Evolutionary conservation across 768 basidiomycete genomes (phyloP).

Genomic region (Pleurotus tuoliensis): DNA sequence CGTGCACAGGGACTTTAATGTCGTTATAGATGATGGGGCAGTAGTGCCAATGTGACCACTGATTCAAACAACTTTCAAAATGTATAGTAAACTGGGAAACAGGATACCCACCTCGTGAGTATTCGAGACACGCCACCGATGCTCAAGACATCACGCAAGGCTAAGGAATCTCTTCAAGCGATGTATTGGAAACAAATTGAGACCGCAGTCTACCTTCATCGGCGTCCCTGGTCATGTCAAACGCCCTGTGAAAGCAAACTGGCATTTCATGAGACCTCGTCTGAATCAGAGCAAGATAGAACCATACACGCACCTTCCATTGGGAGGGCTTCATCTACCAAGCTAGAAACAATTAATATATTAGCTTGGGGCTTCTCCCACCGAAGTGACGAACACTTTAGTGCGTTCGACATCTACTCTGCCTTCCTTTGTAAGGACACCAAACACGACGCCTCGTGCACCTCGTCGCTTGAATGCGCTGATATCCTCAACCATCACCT

Average conservation of each 20-base stretch:
- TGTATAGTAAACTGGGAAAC: background rate
- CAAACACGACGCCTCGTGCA: constrained; percentile 66
- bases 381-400: constrained; percentile 36
- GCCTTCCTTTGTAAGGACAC: constrained; percentile 53
- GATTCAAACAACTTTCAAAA: constrained; percentile 4
- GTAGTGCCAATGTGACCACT: constrained; percentile 49
- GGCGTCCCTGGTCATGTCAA: constrained; percentile 64
- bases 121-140: constrained; percentile 71
- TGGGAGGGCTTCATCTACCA: constrained; percentile 55
- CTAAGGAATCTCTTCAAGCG: constrained; percentile 20
- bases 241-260: constrained; percentile 81
- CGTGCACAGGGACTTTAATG: constrained; percentile 35
- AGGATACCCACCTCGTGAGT: constrained; percentile 63
- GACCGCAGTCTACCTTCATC: constrained; percentile 39
- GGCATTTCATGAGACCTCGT: background rate
- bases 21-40: constrained; percentile 37
- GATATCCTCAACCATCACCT: constrained; percentile 76
- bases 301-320: constrained; percentile 47
- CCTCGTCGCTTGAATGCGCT: constrained; percentile 50
- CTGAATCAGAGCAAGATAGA: background rate
- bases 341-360: constrained; percentile 26
- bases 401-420: constrained; percentile 56
- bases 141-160: constrained; percentile 42
- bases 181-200: background rate
- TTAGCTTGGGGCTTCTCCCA: background rate